phyloP scores from a whole-genome alignment of 2,329 filamentous ascomycete species.

The Hypoxylon sp. region DNA sequence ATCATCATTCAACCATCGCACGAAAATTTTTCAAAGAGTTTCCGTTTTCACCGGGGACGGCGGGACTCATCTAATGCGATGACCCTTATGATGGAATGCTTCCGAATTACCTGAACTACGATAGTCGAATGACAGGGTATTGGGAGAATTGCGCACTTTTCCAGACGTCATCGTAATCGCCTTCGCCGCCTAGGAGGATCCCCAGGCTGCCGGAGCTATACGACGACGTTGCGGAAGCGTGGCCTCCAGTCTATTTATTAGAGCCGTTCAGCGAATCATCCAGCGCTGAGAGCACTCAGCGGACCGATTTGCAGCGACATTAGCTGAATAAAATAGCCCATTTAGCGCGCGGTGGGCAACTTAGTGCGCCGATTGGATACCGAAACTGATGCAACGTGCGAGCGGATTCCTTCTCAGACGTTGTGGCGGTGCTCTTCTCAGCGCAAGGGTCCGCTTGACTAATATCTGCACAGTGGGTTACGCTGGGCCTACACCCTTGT shows the following conservation, averaged over 20 bases:
- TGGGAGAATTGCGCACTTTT: slow-evolving; percentile 23
- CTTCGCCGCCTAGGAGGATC: slow-evolving; percentile 37
- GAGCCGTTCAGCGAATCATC: slow-evolving; percentile 29
- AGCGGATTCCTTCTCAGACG: slow-evolving; percentile 46
- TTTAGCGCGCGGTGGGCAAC: slow-evolving; percentile 24
- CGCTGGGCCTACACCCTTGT: slow-evolving; percentile 43
- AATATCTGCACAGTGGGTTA: slow-evolving; percentile 25
- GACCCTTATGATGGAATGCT: slow-evolving; percentile 36
- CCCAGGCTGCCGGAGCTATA: slow-evolving; percentile 31
- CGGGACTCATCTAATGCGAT: slow-evolving; percentile 38
- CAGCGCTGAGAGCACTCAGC: slow-evolving; percentile 6
- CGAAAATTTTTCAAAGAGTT: slow-evolving; percentile 27
- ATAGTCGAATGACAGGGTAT: slow-evolving; percentile 38
- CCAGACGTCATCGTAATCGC: slow-evolving; percentile 39
- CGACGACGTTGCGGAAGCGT: slow-evolving; percentile 34
- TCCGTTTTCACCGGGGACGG: slow-evolving; percentile 29
- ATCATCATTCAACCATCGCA: slow-evolving; percentile 40
- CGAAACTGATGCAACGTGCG: slow-evolving; percentile 50
- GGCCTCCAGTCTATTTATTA: slow-evolving; percentile 32
- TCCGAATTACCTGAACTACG: slow-evolving; percentile 35
- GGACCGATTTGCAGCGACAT: slow-evolving; percentile 25
- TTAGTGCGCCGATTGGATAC: slow-evolving; percentile 36
- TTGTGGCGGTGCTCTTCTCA: slow-evolving; percentile 48
- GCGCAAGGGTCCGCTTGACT: slow-evolving; percentile 19
- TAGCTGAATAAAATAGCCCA: slow-evolving; percentile 33